Conservation (phyloP, 495 filamentous ascomycete species). For the Aspergillus kassunensis region DNA sequence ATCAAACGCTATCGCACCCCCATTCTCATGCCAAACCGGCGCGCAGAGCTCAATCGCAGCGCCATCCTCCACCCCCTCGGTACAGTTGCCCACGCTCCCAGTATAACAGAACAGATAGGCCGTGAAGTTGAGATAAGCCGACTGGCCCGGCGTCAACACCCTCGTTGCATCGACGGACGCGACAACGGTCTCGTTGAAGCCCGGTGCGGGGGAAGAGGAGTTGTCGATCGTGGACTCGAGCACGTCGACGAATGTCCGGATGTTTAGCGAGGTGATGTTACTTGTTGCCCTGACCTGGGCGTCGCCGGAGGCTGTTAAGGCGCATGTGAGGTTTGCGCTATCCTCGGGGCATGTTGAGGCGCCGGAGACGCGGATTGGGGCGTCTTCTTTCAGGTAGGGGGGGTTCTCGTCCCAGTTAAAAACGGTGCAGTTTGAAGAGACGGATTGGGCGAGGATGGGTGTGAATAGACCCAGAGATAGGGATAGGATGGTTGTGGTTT, state of each 20-base stretch:
- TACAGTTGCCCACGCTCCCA: constrained; percentile 4
- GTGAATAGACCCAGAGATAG: too few relatives aligned
- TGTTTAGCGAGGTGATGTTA: not conserved
- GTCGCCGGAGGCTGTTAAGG: constrained; percentile 3
- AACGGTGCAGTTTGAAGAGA: constrained; percentile 4
- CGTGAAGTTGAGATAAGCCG: constrained; percentile 10
- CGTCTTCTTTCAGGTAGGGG: not conserved
- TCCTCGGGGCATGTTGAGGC: constrained; percentile 1
- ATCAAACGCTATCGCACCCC: not conserved
- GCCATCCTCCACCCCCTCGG: not conserved
- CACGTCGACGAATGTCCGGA: not conserved
- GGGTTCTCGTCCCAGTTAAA: constrained; percentile 10
- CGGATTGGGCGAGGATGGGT: not conserved
- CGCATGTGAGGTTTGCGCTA: constrained; percentile 3
- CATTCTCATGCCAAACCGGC: constrained; percentile 2
- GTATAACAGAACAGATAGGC: constrained; percentile 4
- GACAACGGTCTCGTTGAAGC: not conserved
- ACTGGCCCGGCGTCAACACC: constrained; percentile 1
- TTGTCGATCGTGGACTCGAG: not conserved
- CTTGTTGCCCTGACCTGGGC: not conserved
- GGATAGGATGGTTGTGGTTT: too few relatives aligned
- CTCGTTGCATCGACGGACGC: constrained; percentile 2
- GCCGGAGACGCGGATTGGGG: constrained; percentile 4
- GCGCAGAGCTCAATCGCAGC: constrained; percentile 1
- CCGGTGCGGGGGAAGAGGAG: not conserved